Percentiles rank a stretch among this genome's conserved stretches.
Conservation (phyloP, 164 flowering plant species). For the Platanus orientalis region DNA sequence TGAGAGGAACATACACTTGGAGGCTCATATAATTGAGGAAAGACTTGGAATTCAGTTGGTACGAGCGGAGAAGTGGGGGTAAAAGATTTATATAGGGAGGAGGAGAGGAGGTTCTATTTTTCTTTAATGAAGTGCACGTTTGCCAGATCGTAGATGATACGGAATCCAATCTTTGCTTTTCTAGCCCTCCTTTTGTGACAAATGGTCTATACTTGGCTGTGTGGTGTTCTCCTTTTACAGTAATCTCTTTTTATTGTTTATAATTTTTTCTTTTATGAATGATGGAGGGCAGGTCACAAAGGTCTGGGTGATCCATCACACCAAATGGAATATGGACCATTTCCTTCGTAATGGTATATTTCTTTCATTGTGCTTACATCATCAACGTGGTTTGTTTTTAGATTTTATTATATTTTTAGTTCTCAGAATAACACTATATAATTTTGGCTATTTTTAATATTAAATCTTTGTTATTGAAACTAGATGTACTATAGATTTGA, state of each 20-base stretch:
- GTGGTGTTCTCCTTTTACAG: neutral
- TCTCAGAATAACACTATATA: too few species aligned
- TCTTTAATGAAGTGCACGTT: neutral
- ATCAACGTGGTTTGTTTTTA: too few species aligned
- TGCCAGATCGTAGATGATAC: constrained; percentile 10
- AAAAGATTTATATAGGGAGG: constrained; percentile 5
- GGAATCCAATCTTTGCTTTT: constrained; percentile 7
- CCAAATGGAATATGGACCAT: neutral
- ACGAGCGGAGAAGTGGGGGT: neutral
- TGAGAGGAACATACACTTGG: neutral
- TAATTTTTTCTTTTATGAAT: neutral
- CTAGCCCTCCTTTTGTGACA: neutral
- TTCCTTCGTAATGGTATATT: neutral
- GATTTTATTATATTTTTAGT: too few species aligned
- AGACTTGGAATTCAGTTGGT: neutral
- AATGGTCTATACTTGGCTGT: neutral
- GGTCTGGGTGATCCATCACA: neutral
- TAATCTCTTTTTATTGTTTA: neutral
- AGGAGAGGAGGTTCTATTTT: neutral
- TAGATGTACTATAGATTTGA: too few species aligned
- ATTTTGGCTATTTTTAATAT: too few species aligned
- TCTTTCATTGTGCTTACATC: neutral
- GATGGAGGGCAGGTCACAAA: neutral
- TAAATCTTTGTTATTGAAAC: too few species aligned
- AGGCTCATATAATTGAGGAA: neutral